Evolutionary conservation across 345 rosid genomes (phyloP).

Genomic region (Bretschneidera sinensis): DNA sequence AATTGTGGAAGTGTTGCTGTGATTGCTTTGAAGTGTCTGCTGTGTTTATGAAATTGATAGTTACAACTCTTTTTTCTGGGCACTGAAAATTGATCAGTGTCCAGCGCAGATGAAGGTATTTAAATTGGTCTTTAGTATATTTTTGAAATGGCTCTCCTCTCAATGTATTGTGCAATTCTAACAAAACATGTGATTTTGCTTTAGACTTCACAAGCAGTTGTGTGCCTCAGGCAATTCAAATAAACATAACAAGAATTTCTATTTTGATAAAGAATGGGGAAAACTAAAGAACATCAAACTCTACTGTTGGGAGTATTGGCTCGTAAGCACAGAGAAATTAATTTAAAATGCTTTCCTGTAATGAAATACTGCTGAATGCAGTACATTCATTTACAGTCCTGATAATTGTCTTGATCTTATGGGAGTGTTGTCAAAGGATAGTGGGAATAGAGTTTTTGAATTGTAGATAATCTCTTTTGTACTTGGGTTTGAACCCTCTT

Average conservation of each 20-base stretch:
- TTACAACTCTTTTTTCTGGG: no score
- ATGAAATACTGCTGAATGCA: not conserved
- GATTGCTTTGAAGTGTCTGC: slow-evolving; percentile 14
- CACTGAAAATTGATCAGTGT: no score
- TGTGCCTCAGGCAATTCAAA: not conserved
- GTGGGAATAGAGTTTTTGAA: not conserved
- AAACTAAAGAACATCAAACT: no score
- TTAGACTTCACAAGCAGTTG: not conserved
- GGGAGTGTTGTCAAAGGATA: not conserved
- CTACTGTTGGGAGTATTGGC: no score
- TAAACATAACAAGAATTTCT: not conserved
- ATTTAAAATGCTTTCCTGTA: no score
- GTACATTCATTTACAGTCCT: not conserved
- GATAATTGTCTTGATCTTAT: not conserved
- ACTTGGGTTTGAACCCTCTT: no score
- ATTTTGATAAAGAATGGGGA: not conserved
- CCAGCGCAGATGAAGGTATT: no score
- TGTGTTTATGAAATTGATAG: no score
- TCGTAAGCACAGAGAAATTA: not conserved
- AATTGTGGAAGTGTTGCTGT: not conserved
- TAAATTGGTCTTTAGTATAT: no score
- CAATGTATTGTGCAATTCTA: not conserved
- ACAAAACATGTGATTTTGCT: not conserved
- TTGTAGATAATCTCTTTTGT: no score
- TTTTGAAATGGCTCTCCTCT: no score